Evolutionary conservation across 306 rosid species (phyloP).

Genomic region (Mucuna pruriens): DNA sequence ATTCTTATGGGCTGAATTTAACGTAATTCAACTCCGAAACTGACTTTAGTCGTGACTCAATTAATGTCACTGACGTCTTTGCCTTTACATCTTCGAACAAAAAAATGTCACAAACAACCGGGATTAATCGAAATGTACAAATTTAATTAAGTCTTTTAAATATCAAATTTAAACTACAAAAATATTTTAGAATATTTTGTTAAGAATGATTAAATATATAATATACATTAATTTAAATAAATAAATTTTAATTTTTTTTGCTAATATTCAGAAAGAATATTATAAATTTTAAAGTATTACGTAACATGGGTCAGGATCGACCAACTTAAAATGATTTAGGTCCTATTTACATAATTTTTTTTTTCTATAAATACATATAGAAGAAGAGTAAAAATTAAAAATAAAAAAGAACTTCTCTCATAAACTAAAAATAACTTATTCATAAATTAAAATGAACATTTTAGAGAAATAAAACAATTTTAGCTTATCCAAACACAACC

Average conservation of each 20-base stretch:
- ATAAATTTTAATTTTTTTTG: neutral
- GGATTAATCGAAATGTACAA: neutral
- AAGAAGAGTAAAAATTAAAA: too few species aligned
- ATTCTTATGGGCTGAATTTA: neutral
- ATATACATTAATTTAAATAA: neutral
- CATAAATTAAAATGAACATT: too few species aligned
- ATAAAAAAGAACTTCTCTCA: too few species aligned
- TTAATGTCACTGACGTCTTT: neutral
- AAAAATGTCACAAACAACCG: neutral
- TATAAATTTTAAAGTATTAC: neutral
- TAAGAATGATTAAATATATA: neutral
- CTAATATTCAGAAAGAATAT: neutral
- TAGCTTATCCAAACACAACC: too few species aligned
- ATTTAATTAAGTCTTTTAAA: neutral
- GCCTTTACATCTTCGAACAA: neutral
- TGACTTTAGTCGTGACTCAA: neutral
- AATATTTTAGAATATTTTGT: neutral
- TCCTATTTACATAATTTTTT: too few species aligned
- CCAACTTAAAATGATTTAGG: neutral
- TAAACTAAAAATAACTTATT: too few species aligned
- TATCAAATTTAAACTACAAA: neutral
- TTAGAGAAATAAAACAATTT: too few species aligned
- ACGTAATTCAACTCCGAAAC: neutral
- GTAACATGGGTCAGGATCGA: neutral
- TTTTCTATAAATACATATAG: too few species aligned